These are phyloP conservation scores for Moricandia moricandioides DNA, from an alignment of 345 rosid species.

Conservation along the genomic window DNA sequence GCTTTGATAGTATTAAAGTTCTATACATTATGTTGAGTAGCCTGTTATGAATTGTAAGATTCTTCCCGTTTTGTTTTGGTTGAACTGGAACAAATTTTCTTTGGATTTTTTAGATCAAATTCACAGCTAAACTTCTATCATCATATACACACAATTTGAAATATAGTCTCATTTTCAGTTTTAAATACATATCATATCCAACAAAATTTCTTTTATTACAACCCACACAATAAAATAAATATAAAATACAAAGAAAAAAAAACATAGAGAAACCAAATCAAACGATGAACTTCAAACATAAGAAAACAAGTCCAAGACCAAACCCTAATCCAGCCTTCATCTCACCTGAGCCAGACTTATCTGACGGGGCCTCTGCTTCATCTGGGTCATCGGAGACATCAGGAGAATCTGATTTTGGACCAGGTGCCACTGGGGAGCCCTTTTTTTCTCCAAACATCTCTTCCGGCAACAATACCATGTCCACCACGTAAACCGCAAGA, in stretches of 20 bases:
- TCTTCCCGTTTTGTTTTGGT: neutral
- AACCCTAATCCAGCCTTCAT: slow-evolving; percentile 44
- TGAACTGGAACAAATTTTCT: neutral
- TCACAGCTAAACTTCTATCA: neutral
- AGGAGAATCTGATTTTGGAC: slow-evolving; percentile 28
- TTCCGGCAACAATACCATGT: slow-evolving; percentile 70
- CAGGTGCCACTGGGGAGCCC: slow-evolving; percentile 43
- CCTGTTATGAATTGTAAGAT: neutral
- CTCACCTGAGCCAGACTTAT: slow-evolving; percentile 35
- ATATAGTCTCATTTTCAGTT: neutral
- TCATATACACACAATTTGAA: neutral
- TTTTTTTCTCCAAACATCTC: slow-evolving; percentile 50
- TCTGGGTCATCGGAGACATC: neutral
- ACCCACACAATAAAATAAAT: slow-evolving; percentile 1
- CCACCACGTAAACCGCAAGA: slow-evolving; percentile 74
- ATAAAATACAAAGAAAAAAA: neutral
- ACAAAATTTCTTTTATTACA: slow-evolving; percentile 11
- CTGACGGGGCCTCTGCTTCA: slow-evolving; percentile 34
- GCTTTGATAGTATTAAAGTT: neutral
- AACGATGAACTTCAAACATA: slow-evolving; percentile 51
- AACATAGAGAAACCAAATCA: slow-evolving; percentile 16
- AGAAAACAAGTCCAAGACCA: slow-evolving; percentile 47
- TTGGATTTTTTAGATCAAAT: neutral
- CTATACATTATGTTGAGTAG: neutral
- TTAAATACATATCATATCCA: neutral